Conservation (phyloP, 495 filamentous ascomycete genomes). For the Hapsidospora chrysogenum region DNA sequence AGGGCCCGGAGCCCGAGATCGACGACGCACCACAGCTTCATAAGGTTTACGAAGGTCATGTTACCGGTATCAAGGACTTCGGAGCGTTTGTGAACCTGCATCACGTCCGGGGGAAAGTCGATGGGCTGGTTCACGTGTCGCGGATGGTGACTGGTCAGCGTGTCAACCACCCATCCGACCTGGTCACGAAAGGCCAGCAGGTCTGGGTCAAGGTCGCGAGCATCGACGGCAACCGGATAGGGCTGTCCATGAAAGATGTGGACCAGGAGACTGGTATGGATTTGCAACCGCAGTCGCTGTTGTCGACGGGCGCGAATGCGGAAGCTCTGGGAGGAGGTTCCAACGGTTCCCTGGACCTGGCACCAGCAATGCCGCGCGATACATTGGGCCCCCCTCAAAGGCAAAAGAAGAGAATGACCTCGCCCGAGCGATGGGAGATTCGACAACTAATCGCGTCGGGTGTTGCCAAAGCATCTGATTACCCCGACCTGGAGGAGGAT, state of each 20-base stretch:
- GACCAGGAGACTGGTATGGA: conserved; percentile 84
- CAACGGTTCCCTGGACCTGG: conserved; percentile 29
- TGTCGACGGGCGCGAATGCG: conserved; percentile 89
- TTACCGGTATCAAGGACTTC: conserved; percentile 89
- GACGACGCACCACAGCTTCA: conserved; percentile 68
- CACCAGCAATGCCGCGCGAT: conserved; percentile 2
- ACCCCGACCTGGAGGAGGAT: conserved; percentile 89
- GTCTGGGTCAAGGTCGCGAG: conserved; percentile 91
- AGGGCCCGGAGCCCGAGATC: conserved; percentile 54
- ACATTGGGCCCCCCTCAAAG: conserved; percentile 15
- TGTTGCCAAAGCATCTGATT: conserved; percentile 75
- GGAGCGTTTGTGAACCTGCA: conserved; percentile 89
- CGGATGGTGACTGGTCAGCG: conserved; percentile 76
- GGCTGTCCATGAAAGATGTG: conserved; percentile 92
- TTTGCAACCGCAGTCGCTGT: conserved; percentile 58
- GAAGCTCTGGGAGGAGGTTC: conserved; percentile 52
- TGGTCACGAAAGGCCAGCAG: conserved; percentile 61
- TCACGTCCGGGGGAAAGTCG: conserved; percentile 73
- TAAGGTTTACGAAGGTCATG: conserved; percentile 80
- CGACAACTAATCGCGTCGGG: conserved; percentile 91
- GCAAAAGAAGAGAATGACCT: conserved; percentile 82
- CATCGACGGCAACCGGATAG: conserved; percentile 63
- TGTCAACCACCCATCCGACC: conserved; percentile 82
- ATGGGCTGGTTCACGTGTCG: conserved; percentile 91
- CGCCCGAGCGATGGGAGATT: conserved; percentile 94